Percentiles rank a stretch among this genome's conserved stretches.
These are phyloP conservation scores for Fusarium staphyleae DNA, from an alignment of 2,329 filamentous ascomycete species.

Conservation along the genomic window DNA sequence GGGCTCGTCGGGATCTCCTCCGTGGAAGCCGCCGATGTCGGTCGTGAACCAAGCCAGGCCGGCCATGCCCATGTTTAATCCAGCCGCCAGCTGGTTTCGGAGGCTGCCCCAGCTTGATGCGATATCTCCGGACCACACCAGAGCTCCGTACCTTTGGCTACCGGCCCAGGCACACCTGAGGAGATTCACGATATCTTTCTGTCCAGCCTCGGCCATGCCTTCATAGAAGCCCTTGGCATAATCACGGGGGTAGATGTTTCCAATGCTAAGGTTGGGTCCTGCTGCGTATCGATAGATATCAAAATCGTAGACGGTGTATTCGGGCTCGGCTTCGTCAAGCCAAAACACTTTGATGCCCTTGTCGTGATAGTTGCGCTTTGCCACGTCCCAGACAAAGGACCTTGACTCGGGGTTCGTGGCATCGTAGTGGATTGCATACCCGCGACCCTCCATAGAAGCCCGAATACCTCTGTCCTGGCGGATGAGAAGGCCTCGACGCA, in stretches of 20 bases:
- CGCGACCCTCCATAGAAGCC: slow-evolving; percentile 64
- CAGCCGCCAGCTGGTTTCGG: slow-evolving; percentile 66
- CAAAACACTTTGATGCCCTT: slow-evolving; percentile 71
- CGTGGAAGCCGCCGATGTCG: slow-evolving; percentile 74
- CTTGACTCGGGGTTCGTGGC: slow-evolving; percentile 67
- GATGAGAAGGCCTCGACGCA: slow-evolving; percentile 66
- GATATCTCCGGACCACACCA: slow-evolving; percentile 74
- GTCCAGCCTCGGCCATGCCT: slow-evolving; percentile 60
- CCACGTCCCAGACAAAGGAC: slow-evolving; percentile 65
- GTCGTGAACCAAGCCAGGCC: slow-evolving; percentile 75
- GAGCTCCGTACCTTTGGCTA: slow-evolving; percentile 68
- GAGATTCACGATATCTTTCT: slow-evolving; percentile 64
- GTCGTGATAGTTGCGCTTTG: slow-evolving; percentile 65
- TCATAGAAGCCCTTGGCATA: slow-evolving; percentile 68
- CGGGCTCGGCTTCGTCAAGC: slow-evolving; percentile 74
- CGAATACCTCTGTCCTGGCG: slow-evolving; percentile 66
- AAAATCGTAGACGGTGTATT: slow-evolving; percentile 70
- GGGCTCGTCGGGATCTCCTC: slow-evolving; percentile 62
- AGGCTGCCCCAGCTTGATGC: slow-evolving; percentile 68
- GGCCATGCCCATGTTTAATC: slow-evolving; percentile 69
- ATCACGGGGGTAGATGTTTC: slow-evolving; percentile 66
- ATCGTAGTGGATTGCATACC: slow-evolving; percentile 67
- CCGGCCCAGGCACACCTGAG: slow-evolving; percentile 59
- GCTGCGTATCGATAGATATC: slow-evolving; percentile 62
- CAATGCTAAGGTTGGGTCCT: slow-evolving; percentile 51